Percentiles rank a stretch among this genome's conserved stretches.
These are phyloP conservation scores for Diaporthe helianthi DNA, from an alignment of 2,329 filamentous ascomycete species.

Conservation along the genomic window DNA sequence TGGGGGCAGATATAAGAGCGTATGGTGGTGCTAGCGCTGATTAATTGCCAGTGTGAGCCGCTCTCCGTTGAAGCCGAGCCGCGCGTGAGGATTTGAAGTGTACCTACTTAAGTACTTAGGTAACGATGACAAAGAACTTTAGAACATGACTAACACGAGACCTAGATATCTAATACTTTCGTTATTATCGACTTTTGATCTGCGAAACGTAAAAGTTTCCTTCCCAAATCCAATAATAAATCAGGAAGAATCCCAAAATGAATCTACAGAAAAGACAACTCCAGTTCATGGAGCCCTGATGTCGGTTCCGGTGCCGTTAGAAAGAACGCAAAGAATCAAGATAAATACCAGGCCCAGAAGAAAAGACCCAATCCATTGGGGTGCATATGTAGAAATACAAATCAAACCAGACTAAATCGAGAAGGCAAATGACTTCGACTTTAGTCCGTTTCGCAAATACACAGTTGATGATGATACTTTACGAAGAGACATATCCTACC, in stretches of 20 bases:
- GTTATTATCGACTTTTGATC: slow-evolving; percentile 1
- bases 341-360: neutral
- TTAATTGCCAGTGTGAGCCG: slow-evolving; percentile 5
- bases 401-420: neutral
- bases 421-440: neutral
- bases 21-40: neutral
- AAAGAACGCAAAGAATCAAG: slow-evolving; percentile 1
- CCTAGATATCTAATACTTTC: neutral
- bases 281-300: slow-evolving; percentile 13
- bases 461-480: neutral
- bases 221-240: slow-evolving; percentile 18
- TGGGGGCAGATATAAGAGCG: neutral
- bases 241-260: slow-evolving; percentile 1
- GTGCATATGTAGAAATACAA: neutral
- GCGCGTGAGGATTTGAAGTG: neutral
- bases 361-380: neutral
- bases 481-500: neutral
- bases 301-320: neutral
- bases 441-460: slow-evolving; percentile 2
- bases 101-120: too few relatives aligned
- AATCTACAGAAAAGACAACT: slow-evolving; percentile 8
- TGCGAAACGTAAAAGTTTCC: slow-evolving; percentile 1
- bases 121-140: slow-evolving; percentile 3
- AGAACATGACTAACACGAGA: neutral
- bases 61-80: neutral